Evolutionary conservation across 768 basidiomycete genomes (phyloP), one percentile per base, ranked within the genome.

Genomic region (Strobilomyces confusus): DNA sequence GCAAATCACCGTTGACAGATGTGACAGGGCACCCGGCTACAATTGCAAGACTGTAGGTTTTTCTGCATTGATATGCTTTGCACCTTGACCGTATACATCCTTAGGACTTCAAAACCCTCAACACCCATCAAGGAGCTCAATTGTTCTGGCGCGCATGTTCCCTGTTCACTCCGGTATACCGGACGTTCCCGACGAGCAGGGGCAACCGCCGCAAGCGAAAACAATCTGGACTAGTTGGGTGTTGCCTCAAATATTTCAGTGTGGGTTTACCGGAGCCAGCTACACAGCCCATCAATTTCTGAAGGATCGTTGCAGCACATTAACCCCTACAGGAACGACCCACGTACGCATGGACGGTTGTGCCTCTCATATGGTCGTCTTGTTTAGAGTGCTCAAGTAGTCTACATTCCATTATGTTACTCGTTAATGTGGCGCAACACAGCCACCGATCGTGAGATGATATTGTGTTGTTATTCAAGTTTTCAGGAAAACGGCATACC

Each of bases 191-290:
- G 40, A 43, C 51, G 86, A 83, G 65, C 19, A 0, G 58, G 77
- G 26, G 87, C 86, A 19, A 87, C 82, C 49, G 79, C 69, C 71
- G 66, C 42, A 86, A 86, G 68, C 90, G n/a, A 92, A 74, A 85
- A 90, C 66, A 93, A 93, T 73, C 75, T 90, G 44, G 92, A 92
- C 72, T 94, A 94, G 88, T 87, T n/a, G 63, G 60, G 86, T 75
- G 30, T 49, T 49, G 32, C 48, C 48, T 49, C 45, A 52, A 33
- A 19, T 19, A 9, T 26, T 23, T 43, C n/a, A 20, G 45, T 25
- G 50, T 42, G 4, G 22, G 36, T 5, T n/a, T 14, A 1, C 30
- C 49, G 42, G 29, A 36, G 52, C n/a, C 46, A 30, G 22, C 20
- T n/a, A 51, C 51, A 5, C 57, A 89, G 87, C 67, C 63, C 77